Evolutionary conservation across 768 basidiomycete genomes (phyloP), one percentile per base, ranked within the genome.

Genomic region (Royoungia palumana): DNA sequence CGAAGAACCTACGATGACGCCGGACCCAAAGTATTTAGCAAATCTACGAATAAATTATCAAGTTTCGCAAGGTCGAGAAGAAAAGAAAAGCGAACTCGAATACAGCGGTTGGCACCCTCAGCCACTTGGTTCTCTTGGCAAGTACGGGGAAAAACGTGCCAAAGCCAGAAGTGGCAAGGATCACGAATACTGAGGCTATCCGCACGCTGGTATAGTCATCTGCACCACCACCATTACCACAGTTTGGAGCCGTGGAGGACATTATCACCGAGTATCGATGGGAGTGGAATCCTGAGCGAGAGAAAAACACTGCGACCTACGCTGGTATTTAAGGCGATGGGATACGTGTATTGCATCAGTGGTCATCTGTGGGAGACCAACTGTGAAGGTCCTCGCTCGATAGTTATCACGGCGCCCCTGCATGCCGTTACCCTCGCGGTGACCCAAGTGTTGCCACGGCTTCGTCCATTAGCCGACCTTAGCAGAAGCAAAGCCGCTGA

Each of bases 21-120:
- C 92, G 14, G 89, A 91, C 21, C 92, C 92, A 68, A 94, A 94
- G 66, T 86, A 92, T 67, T 91, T 93, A 28, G 88, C 85, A 64
- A 93, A 89, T 44, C 87, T 88, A 49, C 17, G 20, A 16, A 35
- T 11, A 27, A 21, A 38, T 47, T 61, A 5, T 4, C 8, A 10
- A 59, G 41, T 4, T 54, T 13, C 16, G 27, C 6, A 14, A 2
- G n/a, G 9, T 24, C 13, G 5, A 14, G 28, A 13, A 41, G 12
- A 2, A 68, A 1, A 3, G 6, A 9, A 37, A 35, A 16, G 58
- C 85, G 24, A 46, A 89, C 89, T 94, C 84, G 51, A 88, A 92
- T 3, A 85, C 66, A 32, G 63, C 48, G 41, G 4, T 42, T 34
- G 58, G 52, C 36, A 62, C 53, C 40, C 66, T 72, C 11, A 89